Conservation (phyloP, 345 rosid species). For the Populus simonii region DNA sequence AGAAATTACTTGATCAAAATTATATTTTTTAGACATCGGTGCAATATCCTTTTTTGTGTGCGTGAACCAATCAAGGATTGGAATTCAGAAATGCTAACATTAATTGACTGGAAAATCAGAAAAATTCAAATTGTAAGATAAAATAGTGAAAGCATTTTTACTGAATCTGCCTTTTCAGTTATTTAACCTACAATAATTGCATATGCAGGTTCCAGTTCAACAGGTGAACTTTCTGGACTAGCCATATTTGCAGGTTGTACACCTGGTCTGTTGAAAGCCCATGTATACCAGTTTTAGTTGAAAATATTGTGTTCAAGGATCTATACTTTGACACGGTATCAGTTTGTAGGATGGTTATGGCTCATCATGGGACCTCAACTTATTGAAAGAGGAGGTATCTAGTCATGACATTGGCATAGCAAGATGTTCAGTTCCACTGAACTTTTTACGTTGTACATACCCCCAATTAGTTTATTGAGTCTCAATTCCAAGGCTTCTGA, state of each 20-base stretch:
- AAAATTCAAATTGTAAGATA: not conserved
- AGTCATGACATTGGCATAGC: constrained; percentile 49
- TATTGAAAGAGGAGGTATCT: constrained; percentile 60
- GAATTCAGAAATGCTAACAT: not conserved
- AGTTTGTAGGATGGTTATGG: constrained; percentile 74
- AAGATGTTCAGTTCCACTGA: constrained; percentile 21
- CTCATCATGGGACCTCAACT: constrained; percentile 54
- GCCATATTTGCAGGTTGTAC: constrained; percentile 62
- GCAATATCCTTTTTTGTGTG: not conserved
- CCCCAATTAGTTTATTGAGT: not conserved
- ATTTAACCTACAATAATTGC: not conserved
- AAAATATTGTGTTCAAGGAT: constrained; percentile 2
- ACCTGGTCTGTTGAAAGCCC: not conserved
- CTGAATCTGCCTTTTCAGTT: not conserved
- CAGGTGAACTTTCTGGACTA: constrained; percentile 66
- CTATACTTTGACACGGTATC: constrained; percentile 10
- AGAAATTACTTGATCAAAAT: not conserved
- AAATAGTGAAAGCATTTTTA: not conserved
- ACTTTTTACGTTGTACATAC: constrained; percentile 1
- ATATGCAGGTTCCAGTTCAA: constrained; percentile 49
- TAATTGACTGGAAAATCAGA: not conserved
- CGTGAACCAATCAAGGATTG: not conserved
- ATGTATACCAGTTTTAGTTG: not conserved
- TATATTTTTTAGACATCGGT: not conserved
- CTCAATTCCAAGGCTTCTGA: not conserved